Conservation (phyloP, 2,329 filamentous ascomycete species). For the Dothiorella sarmentorum region DNA sequence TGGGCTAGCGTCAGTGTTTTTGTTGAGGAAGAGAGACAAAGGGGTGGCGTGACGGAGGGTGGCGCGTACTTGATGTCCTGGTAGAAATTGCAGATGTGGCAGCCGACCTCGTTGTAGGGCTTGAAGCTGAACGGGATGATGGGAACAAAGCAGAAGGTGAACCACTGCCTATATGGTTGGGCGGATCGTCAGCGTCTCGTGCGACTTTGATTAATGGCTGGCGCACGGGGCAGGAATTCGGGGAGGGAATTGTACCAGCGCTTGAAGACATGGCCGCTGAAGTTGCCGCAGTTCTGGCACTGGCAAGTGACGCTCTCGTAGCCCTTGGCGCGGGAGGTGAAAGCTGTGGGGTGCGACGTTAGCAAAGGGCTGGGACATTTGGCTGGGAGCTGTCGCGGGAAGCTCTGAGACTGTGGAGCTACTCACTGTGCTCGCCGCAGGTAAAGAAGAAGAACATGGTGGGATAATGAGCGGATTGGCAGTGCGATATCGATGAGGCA, state of each 20-base stretch:
- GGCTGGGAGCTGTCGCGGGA: not conserved
- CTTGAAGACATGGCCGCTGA: constrained; percentile 43
- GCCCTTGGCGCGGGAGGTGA: constrained; percentile 44
- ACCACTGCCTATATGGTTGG: constrained; percentile 53
- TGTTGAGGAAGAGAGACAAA: not conserved
- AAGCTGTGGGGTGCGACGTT: constrained; percentile 35
- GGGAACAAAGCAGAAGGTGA: constrained; percentile 76
- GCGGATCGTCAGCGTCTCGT: constrained; percentile 1
- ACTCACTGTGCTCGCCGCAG: constrained; percentile 48
- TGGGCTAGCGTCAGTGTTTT: too few species aligned
- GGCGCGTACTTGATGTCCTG: constrained; percentile 51
- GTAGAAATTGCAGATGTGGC: constrained; percentile 72
- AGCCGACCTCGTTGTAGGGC: constrained; percentile 61
- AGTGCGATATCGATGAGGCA: not conserved
- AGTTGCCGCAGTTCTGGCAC: constrained; percentile 54
- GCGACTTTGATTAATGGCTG: not conserved
- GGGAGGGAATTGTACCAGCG: constrained; percentile 35
- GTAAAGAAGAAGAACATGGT: constrained; percentile 50
- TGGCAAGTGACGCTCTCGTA: constrained; percentile 50
- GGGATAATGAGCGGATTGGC: not conserved
- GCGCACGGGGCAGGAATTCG: not conserved
- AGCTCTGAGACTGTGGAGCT: not conserved
- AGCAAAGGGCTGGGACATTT: not conserved
- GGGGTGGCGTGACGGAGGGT: not conserved
- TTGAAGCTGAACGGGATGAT: constrained; percentile 65